Evolutionary conservation across 129 eudicot species (phyloP), one percentile per base, ranked within the genome.

Genomic region (Gnaphalium uliginosum): DNA sequence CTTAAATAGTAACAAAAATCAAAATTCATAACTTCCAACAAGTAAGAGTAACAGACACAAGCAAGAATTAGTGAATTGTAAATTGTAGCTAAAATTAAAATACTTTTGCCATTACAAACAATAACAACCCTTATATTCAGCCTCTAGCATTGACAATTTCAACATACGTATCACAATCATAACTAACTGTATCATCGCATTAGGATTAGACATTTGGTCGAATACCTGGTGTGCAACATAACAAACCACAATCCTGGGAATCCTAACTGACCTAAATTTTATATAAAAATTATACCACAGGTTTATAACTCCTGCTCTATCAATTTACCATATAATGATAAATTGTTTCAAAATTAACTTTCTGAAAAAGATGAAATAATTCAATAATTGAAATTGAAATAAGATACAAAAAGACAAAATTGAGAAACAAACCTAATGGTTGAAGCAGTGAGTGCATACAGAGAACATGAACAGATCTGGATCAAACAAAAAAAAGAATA

Each of bases 401-500:
- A 30, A 30, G 6, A 25, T 17, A 68, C 22, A 77, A 71, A 71
- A 73, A 27, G 74, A 33, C 53, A 68, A 81, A 77, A 70, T 26
- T 9, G 9, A 35, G 60, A 51, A 81, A 80, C 50, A 41, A 82
- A 87, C 84, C 95, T 85, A 73, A 65, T 41, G 23, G 66, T 21
- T 68, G 81, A 64, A 72, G 83, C 75, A 59, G 81, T 54, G 70
- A 75, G 83, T 58, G 65, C 73, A 74, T 8, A 48, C 65, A 46
- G 60, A 69, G 72, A 77, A 50, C 66, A 65, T 60, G 21, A 63
- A 73, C 81, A 84, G 96, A 90, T 90, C 91, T 90, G 81, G 85
- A 82, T 51, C 39, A 82, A 71, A 66, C 76, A 54, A 67, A 51
- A 33, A 85, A 57, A 83, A 66, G 76, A 76, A 22, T 5, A 35